Evolutionary conservation across 805 yeast species (phyloP).

Genomic region (Kodamaea kakaduensis): DNA sequence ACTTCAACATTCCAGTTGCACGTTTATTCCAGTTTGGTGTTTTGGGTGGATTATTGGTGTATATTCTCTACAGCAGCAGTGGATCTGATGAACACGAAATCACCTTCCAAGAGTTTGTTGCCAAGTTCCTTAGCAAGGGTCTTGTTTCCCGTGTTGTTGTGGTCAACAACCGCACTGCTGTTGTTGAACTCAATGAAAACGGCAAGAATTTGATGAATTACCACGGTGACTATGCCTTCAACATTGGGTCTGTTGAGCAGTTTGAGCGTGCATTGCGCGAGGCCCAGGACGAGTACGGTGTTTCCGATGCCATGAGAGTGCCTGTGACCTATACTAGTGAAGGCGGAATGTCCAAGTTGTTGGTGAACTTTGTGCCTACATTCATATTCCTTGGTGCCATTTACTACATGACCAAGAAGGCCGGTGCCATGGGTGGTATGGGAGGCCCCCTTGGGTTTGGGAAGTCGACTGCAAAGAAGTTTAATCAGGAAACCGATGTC

Average conservation of each 20-base stretch:
- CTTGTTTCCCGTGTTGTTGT: constrained; percentile 71
- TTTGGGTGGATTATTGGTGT: constrained; percentile 25
- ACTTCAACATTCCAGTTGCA: constrained; percentile 11
- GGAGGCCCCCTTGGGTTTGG: constrained; percentile 84
- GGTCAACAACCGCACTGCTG: constrained; percentile 71
- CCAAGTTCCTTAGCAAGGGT: constrained; percentile 69
- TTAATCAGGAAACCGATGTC: constrained; percentile 88
- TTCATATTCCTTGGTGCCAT: constrained; percentile 83
- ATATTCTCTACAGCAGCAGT: constrained; percentile 18
- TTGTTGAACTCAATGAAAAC: constrained; percentile 60
- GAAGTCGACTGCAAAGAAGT: constrained; percentile 83
- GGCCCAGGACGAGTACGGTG: constrained; percentile 67
- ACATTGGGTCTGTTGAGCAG: constrained; percentile 83
- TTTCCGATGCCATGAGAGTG: constrained; percentile 59
- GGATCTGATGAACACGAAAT: constrained; percentile 43
- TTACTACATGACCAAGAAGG: constrained; percentile 71
- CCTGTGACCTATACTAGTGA: constrained; percentile 80
- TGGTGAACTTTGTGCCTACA: constrained; percentile 85
- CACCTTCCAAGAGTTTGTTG: constrained; percentile 89
- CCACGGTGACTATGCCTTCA: constrained; percentile 47
- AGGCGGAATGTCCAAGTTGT: constrained; percentile 58
- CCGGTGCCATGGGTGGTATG: constrained; percentile 66
- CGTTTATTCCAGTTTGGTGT: constrained; percentile 30
- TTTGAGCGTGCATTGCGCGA: constrained; percentile 77
- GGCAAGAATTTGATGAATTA: constrained; percentile 47